These are phyloP conservation scores for Protea cynaroides DNA, from an alignment of 164 flowering plant species.

Conservation along the genomic window DNA sequence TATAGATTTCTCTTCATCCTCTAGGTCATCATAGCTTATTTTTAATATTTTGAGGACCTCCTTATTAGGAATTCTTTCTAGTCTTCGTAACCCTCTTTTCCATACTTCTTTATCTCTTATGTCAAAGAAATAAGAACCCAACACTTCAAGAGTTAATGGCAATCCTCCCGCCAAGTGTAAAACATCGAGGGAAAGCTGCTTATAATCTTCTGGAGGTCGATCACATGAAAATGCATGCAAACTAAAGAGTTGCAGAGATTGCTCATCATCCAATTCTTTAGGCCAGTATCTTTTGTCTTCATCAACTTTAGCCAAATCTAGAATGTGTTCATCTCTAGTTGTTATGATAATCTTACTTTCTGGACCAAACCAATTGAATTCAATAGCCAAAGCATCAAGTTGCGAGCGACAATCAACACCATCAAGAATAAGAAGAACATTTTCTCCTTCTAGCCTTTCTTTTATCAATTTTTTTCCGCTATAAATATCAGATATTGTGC, in stretches of 20 bases:
- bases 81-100: neutral
- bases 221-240: conserved; percentile 8
- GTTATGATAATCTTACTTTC: conserved; percentile 22
- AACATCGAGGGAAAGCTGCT: neutral
- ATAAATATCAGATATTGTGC: neutral
- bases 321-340: conserved; percentile 1
- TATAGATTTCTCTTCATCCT: no score
- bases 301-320: neutral
- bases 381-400: conserved; percentile 11
- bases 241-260: conserved; percentile 15
- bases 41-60: no score
- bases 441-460: conserved; percentile 1
- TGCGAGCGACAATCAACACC: conserved; percentile 16
- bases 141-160: conserved; percentile 8
- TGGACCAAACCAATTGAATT: conserved; percentile 14
- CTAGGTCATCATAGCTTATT: no score
- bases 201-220: neutral
- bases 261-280: neutral
- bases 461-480: neutral
- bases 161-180: neutral
- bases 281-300: neutral
- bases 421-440: conserved; percentile 19
- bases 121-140: conserved; percentile 1
- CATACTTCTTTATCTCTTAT: conserved; percentile 8
- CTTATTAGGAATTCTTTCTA: no score